phyloP scores from a whole-genome alignment of 176 grass and related monocot genomes.

The Aegilops speltoides region DNA sequence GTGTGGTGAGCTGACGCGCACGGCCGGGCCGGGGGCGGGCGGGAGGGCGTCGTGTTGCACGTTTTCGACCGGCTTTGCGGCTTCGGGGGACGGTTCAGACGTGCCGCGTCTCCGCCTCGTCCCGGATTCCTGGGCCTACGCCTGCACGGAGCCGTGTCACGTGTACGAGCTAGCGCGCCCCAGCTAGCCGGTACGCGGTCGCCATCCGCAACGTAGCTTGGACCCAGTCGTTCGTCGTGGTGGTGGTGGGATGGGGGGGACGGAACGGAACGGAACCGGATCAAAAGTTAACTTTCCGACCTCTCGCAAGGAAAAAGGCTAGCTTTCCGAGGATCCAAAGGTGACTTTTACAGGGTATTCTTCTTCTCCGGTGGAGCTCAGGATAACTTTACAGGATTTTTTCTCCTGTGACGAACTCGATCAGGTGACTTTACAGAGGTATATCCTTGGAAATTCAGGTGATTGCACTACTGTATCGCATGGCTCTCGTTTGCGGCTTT shows the following conservation, averaged over 20 bases:
- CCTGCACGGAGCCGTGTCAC: not conserved
- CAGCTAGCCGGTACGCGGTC: conserved; percentile 10
- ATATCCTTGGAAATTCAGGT: not conserved
- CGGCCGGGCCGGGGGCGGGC: not conserved
- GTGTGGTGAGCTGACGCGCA: not conserved
- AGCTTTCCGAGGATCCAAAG: not conserved
- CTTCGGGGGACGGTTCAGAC: not conserved
- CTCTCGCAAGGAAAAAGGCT: not conserved
- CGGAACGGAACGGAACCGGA: not conserved
- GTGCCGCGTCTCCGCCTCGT: conserved; percentile 1
- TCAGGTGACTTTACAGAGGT: not conserved
- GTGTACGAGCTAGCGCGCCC: not conserved
- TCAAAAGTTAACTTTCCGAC: not conserved
- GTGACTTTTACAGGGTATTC: not conserved
- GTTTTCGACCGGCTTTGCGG: conserved; percentile 18
- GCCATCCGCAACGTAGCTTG: not conserved
- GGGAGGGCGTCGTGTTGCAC: conserved; percentile 29
- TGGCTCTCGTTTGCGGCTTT: not conserved
- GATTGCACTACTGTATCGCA: not conserved
- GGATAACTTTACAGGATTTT: not conserved
- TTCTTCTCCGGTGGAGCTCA: not conserved
- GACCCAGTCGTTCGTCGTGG: not conserved
- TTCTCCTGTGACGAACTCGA: not conserved
- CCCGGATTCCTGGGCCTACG: conserved; percentile 11
- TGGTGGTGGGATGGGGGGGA: too few relatives aligned